phyloP scores from a whole-genome alignment of 371 early-diverging fungal genomes.

The Mucor velutinosus region DNA sequence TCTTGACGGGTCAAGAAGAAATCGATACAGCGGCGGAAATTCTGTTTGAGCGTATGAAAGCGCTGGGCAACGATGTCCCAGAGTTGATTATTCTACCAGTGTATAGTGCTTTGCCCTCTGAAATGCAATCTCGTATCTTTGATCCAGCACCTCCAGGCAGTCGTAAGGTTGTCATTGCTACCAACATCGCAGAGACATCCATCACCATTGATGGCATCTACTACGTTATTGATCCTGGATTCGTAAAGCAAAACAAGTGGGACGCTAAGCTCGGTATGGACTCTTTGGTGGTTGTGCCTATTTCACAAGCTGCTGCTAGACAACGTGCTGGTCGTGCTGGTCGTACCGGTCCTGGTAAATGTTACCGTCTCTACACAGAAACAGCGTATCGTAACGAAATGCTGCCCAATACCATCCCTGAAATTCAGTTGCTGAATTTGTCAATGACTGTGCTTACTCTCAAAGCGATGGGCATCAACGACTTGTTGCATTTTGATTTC shows the following conservation, averaged over 20 bases:
- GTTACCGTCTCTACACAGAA: conserved; percentile 96
- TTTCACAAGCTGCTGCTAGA: conserved; percentile 95
- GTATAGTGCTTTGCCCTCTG: conserved; percentile 92
- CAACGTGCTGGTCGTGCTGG: conserved; percentile 99
- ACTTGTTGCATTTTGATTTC: conserved; percentile 94
- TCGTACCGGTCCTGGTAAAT: conserved; percentile 96
- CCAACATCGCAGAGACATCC: conserved; percentile 99
- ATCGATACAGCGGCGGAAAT: conserved; percentile 94
- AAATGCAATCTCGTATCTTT: conserved; percentile 93
- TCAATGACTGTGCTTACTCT: conserved; percentile 89
- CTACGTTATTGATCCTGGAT: conserved; percentile 98
- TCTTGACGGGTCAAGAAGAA: conserved; percentile 98
- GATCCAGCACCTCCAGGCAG: conserved; percentile 92
- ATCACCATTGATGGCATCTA: conserved; percentile 98
- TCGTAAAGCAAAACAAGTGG: conserved; percentile 97
- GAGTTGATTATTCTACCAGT: conserved; percentile 94
- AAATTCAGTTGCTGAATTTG: conserved; percentile 97
- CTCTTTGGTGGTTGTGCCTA: conserved; percentile 88
- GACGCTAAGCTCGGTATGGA: conserved; percentile 96
- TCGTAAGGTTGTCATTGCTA: conserved; percentile 97
- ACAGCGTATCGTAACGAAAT: conserved; percentile 95
- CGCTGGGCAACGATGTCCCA: conserved; percentile 91
- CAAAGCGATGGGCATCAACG: conserved; percentile 97
- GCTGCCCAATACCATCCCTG: conserved; percentile 95
- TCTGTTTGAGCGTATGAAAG: conserved; percentile 93